A percentile compares a stretch with the other conserved stretches of the same genome.
Conservation (phyloP, 495 filamentous ascomycete species). For the Staphylotrichum tortipilum region DNA sequence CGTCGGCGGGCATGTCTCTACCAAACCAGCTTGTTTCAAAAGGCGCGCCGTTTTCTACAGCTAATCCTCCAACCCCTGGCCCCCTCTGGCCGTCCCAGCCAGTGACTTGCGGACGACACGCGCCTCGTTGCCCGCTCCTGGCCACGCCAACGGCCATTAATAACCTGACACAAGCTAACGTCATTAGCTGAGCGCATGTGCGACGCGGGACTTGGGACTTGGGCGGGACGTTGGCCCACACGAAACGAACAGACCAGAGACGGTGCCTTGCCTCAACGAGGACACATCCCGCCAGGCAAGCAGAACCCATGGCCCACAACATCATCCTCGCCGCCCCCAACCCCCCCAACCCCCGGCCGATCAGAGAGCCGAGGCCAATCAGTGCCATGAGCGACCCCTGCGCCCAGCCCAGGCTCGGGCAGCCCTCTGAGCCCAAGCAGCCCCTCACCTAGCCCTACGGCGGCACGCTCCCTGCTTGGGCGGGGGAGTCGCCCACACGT, state of each 20-base stretch:
- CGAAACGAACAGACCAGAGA: neutral
- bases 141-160: neutral
- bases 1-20: no score
- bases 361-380: constrained; percentile 8
- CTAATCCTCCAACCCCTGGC: no score
- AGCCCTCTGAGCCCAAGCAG: no score
- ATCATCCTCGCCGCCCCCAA: neutral
- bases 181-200: neutral
- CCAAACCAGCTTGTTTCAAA: no score
- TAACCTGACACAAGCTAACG: neutral
- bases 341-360: neutral
- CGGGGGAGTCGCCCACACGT: neutral
- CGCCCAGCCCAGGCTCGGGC: neutral
- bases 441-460: constrained; percentile 25
- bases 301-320: no score
- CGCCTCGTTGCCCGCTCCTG: neutral
- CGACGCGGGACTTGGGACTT: neutral
- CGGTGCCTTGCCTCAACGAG: no score
- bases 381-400: neutral
- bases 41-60: neutral
- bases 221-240: neutral
- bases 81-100: neutral
- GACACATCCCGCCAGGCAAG: no score
- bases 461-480: constrained; percentile 9
- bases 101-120: neutral